Conservation (phyloP, 2,329 filamentous ascomycete genomes). For the Trichoderma semiorbis region DNA sequence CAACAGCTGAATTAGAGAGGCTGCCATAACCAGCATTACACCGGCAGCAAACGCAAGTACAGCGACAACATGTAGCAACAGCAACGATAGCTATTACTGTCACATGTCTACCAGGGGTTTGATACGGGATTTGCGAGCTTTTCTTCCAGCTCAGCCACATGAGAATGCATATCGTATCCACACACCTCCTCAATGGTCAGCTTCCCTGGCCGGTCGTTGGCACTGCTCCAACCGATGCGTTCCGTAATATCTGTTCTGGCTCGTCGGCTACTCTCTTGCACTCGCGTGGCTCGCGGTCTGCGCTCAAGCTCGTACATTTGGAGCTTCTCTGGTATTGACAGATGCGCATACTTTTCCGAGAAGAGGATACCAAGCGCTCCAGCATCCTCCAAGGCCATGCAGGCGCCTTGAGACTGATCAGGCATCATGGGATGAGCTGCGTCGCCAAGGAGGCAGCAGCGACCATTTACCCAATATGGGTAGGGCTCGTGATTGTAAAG, state of each 20-base stretch:
- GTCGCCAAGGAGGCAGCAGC: slow-evolving; percentile 56
- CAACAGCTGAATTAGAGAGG: background rate
- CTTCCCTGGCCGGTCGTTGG: slow-evolving; percentile 51
- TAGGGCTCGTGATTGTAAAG: slow-evolving; percentile 47
- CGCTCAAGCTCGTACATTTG: slow-evolving; percentile 47
- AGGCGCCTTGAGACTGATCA: slow-evolving; percentile 63
- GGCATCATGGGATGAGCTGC: slow-evolving; percentile 66
- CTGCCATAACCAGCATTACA: background rate
- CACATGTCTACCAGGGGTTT: background rate
- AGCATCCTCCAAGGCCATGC: slow-evolving; percentile 63
- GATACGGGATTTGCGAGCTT: background rate
- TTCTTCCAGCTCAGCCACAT: slow-evolving; percentile 22
- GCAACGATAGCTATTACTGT: background rate
- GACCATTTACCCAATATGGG: slow-evolving; percentile 45
- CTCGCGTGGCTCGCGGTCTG: slow-evolving; percentile 46
- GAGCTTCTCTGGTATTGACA: slow-evolving; percentile 42
- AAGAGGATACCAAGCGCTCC: slow-evolving; percentile 59
- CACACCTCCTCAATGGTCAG: slow-evolving; percentile 64
- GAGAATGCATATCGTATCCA: slow-evolving; percentile 39
- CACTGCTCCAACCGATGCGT: slow-evolving; percentile 24
- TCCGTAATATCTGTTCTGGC: slow-evolving; percentile 53
- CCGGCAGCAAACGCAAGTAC: background rate
- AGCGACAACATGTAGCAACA: background rate
- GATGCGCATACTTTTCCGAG: slow-evolving; percentile 35
- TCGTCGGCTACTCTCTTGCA: slow-evolving; percentile 49